Percentiles rank a stretch among this genome's conserved stretches.
Conservation (phyloP, 331 rosid species). For the Dryas integrifolia region DNA sequence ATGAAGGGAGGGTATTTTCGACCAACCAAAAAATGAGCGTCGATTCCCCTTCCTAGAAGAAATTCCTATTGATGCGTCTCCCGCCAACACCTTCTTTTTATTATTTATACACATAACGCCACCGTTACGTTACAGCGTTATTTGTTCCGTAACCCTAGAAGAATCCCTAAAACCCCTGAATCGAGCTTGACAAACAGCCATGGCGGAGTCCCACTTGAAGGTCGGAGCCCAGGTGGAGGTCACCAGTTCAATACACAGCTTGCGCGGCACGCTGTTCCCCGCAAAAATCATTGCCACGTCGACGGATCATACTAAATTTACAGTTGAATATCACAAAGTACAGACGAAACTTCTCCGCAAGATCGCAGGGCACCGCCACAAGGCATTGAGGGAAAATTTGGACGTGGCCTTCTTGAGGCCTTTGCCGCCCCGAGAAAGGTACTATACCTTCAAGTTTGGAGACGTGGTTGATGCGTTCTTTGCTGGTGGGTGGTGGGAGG, state of each 20-base stretch:
- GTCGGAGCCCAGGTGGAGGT: slow-evolving; percentile 36
- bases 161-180: background rate
- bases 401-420: slow-evolving; percentile 26
- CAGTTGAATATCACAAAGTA: slow-evolving; percentile 30
- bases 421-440: slow-evolving; percentile 2
- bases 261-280: slow-evolving; percentile 33
- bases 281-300: slow-evolving; percentile 23
- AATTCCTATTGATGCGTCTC: background rate
- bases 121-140: too few species aligned
- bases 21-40: background rate
- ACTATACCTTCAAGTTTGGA: slow-evolving; percentile 9
- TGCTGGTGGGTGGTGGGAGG: slow-evolving; percentile 43
- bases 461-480: slow-evolving; percentile 37
- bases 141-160: too few species aligned
- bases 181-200: background rate
- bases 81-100: background rate
- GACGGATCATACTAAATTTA: background rate
- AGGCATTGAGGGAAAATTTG: slow-evolving; percentile 15
- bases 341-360: slow-evolving; percentile 2
- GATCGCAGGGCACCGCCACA: background rate
- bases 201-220: slow-evolving; percentile 15
- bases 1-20: background rate
- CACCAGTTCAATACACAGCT: slow-evolving; percentile 11
- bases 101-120: too few species aligned
- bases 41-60: background rate